phyloP scores from a whole-genome alignment of 495 filamentous ascomycete genomes.

The Aspergillus funiculosus region DNA sequence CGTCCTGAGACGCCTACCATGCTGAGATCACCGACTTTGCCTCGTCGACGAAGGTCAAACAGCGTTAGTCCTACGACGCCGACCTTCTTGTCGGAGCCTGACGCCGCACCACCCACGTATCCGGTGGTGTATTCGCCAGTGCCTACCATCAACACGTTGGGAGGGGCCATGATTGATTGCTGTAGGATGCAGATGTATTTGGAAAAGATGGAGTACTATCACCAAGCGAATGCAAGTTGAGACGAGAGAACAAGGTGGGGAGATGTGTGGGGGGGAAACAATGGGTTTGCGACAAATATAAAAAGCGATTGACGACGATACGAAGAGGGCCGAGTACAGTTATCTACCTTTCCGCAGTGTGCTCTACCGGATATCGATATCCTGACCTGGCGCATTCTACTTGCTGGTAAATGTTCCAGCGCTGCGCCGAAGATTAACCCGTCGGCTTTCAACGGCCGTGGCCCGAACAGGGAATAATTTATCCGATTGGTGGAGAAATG shows the following conservation, averaged over 20 bases:
- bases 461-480: constrained; percentile 6
- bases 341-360: no score
- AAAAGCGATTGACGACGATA: no score
- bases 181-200: background rate
- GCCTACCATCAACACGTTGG: constrained; percentile 48
- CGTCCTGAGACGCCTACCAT: constrained; percentile 87
- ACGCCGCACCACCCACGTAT: constrained; percentile 72
- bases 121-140: constrained; percentile 97
- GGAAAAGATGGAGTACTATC: no score
- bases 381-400: background rate
- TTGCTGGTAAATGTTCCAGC: no score
- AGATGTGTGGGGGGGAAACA: no score
- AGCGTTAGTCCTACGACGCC: constrained; percentile 86
- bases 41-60: constrained; percentile 82
- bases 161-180: constrained; percentile 7
- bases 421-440: constrained; percentile 4
- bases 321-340: no score
- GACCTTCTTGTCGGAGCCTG: constrained; percentile 83
- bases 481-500: constrained; percentile 14
- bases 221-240: no score
- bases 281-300: no score
- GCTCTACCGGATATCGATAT: no score
- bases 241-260: background rate
- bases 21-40: constrained; percentile 76
- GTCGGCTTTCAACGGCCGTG: constrained; percentile 9